These are phyloP conservation scores for Colletotrichum australisinense DNA, from an alignment of 2,329 filamentous ascomycete genomes.

Conservation along the genomic window DNA sequence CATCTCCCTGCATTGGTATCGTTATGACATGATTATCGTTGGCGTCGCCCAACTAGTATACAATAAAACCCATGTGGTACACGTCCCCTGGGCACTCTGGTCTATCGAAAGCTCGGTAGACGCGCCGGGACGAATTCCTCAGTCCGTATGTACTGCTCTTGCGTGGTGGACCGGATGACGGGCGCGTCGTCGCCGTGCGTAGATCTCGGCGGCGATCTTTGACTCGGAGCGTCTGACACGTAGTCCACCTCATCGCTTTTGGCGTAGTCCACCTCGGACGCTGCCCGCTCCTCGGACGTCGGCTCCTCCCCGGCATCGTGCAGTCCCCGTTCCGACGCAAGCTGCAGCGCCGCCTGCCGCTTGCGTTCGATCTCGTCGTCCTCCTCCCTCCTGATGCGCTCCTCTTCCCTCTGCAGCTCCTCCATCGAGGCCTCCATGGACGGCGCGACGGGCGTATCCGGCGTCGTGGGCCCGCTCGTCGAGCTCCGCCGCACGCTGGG, in stretches of 20 bases:
- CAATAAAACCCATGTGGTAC: conserved; percentile 12
- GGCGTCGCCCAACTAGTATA: conserved; percentile 28
- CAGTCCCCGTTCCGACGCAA: conserved; percentile 64
- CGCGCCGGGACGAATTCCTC: conserved; percentile 67
- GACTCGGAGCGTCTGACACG: conserved; percentile 3
- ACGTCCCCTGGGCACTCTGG: conserved; percentile 12
- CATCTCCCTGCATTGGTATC: conserved; percentile 32
- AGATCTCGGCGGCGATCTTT: neutral
- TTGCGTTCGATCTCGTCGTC: conserved; percentile 64
- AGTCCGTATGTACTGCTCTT: conserved; percentile 21
- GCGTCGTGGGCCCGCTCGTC: conserved; percentile 44
- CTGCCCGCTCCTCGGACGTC: conserved; percentile 42
- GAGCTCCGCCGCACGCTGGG: conserved; percentile 35
- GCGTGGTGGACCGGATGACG: conserved; percentile 11
- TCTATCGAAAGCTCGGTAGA: conserved; percentile 64
- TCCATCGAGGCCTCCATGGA: conserved; percentile 65
- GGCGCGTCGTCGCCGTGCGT: conserved; percentile 17
- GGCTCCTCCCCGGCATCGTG: conserved; percentile 42
- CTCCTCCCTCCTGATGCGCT: conserved; percentile 61
- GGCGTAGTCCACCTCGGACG: conserved; percentile 41
- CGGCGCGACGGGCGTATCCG: conserved; percentile 51
- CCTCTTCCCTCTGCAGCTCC: conserved; percentile 65
- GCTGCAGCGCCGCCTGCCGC: conserved; percentile 61
- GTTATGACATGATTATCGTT: conserved; percentile 31
- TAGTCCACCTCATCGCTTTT: conserved; percentile 42